phyloP scores from a whole-genome alignment of 2,329 filamentous ascomycete species.

The Ophiostoma ulmi region DNA sequence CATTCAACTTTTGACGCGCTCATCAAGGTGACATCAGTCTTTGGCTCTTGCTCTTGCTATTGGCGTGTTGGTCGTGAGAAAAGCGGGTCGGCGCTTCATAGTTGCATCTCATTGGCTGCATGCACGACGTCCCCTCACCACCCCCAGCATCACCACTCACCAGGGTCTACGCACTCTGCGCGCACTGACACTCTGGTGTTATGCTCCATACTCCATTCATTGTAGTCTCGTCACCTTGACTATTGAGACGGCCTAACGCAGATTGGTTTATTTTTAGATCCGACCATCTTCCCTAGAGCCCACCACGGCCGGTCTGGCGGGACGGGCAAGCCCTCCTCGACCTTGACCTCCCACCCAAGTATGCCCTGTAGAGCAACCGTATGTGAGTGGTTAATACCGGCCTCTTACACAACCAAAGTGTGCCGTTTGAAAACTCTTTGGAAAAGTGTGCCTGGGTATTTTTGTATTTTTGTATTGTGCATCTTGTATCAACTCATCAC shows the following conservation, averaged over 20 bases:
- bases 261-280: not conserved
- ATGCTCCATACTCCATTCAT: not conserved
- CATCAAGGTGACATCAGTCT: not conserved
- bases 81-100: conserved; percentile 5
- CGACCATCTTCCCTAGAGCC: not conserved
- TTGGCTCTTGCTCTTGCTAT: not conserved
- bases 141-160: not conserved
- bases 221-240: too few relatives aligned
- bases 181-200: not conserved
- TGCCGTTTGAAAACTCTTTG: too few relatives aligned
- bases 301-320: conserved; percentile 8
- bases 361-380: not conserved
- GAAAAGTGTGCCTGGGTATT: too few relatives aligned
- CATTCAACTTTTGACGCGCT: not conserved
- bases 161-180: conserved; percentile 5
- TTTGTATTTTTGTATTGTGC: too few relatives aligned
- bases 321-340: not conserved
- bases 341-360: not conserved
- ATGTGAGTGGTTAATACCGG: too few relatives aligned
- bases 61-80: not conserved
- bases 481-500: too few relatives aligned
- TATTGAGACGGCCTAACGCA: not conserved
- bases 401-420: too few relatives aligned
- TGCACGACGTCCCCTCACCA: conserved; percentile 9
- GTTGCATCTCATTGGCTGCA: not conserved